Evolutionary conservation across 306 rosid species (phyloP).

Genomic region (Dalbergia cochinchinensis): DNA sequence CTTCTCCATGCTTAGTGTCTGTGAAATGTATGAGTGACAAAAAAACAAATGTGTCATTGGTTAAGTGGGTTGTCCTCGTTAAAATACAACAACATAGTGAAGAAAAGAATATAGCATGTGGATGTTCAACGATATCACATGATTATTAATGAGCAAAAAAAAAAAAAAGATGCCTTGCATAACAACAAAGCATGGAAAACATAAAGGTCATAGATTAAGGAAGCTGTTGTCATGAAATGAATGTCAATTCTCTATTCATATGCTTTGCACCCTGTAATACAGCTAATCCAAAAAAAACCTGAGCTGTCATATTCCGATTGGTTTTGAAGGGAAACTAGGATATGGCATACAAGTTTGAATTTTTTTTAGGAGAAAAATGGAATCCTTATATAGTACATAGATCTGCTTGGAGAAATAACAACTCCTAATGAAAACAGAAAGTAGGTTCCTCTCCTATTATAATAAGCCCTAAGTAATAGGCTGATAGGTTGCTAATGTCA

Average conservation of each 20-base stretch:
- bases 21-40: slow-evolving; percentile 45
- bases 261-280: slow-evolving; percentile 50
- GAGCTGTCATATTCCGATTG: slow-evolving; percentile 69
- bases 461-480: slow-evolving; percentile 44
- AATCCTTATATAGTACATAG: slow-evolving; percentile 48
- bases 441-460: slow-evolving; percentile 52
- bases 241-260: slow-evolving; percentile 53
- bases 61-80: slow-evolving; percentile 40
- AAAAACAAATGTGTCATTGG: slow-evolving; percentile 32
- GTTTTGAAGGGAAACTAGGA: slow-evolving; percentile 50
- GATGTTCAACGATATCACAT: slow-evolving; percentile 59
- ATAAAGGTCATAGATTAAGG: slow-evolving; percentile 47
- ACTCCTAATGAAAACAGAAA: slow-evolving; percentile 49
- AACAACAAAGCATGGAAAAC: slow-evolving; percentile 46
- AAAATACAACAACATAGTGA: slow-evolving; percentile 44
- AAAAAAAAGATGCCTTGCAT: slow-evolving; percentile 29
- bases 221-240: slow-evolving; percentile 47
- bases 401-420: slow-evolving; percentile 53
- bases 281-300: slow-evolving; percentile 49
- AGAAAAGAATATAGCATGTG: slow-evolving; percentile 62
- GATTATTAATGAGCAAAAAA: slow-evolving; percentile 52
- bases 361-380: slow-evolving; percentile 48
- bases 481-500: slow-evolving; percentile 36
- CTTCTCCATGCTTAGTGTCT: slow-evolving; percentile 24
- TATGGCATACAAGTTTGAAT: slow-evolving; percentile 60